Percentiles rank a stretch among this genome's conserved stretches.
phyloP scores from a whole-genome alignment of 1,284 basidiomycete genomes.

The Trametes sp. region DNA sequence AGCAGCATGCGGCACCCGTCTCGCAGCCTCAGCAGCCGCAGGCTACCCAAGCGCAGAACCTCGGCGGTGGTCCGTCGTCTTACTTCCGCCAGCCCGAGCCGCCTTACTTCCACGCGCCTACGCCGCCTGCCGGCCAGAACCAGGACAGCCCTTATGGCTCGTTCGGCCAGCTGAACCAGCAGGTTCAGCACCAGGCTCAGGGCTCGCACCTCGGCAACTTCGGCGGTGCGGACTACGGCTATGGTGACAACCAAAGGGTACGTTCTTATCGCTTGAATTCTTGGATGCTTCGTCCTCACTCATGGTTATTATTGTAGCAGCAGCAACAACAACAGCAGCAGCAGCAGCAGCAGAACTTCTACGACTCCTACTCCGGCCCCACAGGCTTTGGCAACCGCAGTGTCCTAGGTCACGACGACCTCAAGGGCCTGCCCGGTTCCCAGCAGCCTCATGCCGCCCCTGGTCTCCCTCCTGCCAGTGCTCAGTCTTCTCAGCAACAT shows the following conservation, averaged over 20 bases:
- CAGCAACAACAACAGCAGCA: neutral
- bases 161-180: slow-evolving; percentile 66
- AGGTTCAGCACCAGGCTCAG: slow-evolving; percentile 57
- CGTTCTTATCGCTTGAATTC: slow-evolving; percentile 32
- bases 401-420: slow-evolving; percentile 72
- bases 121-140: slow-evolving; percentile 70
- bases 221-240: slow-evolving; percentile 67
- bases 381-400: slow-evolving; percentile 66
- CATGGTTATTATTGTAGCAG: neutral
- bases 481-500: slow-evolving; percentile 64
- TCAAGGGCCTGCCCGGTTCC: slow-evolving; percentile 66
- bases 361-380: slow-evolving; percentile 69
- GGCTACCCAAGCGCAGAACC: slow-evolving; percentile 51
- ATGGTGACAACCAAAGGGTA: slow-evolving; percentile 70
- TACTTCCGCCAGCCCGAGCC: slow-evolving; percentile 75
- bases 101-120: slow-evolving; percentile 78
- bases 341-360: slow-evolving; percentile 61
- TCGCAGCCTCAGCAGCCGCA: slow-evolving; percentile 47
- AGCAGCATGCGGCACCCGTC: slow-evolving; percentile 41
- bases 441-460: slow-evolving; percentile 58
- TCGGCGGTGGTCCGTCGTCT: slow-evolving; percentile 44
- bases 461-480: slow-evolving; percentile 57
- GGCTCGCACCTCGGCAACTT: slow-evolving; percentile 67
- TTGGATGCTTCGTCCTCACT: neutral
- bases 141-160: slow-evolving; percentile 72